A percentile compares a stretch with the other conserved stretches of the same genome.
Conservation (phyloP, 2,329 filamentous ascomycete species). For the Verticillium isaacii region DNA sequence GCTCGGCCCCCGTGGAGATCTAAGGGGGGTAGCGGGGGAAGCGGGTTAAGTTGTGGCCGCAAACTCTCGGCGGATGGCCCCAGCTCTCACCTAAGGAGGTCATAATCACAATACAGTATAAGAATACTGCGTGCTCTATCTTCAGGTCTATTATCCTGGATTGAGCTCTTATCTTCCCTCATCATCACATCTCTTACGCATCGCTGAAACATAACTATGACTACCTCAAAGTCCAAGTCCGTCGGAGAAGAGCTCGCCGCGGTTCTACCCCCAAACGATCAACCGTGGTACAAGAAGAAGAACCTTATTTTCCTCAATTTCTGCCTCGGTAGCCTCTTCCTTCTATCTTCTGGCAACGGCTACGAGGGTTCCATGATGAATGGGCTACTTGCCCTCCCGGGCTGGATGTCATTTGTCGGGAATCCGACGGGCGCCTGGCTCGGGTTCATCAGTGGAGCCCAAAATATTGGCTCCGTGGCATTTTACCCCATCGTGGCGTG, state of each 20-base stretch:
- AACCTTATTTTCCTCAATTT: slow-evolving; percentile 10
- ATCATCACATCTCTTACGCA: no score
- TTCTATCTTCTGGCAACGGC: slow-evolving; percentile 8
- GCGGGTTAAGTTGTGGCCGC: no score
- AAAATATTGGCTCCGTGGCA: neutral
- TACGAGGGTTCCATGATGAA: slow-evolving; percentile 12
- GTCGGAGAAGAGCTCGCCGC: slow-evolving; percentile 8
- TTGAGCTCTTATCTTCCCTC: no score
- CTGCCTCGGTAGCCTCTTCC: slow-evolving; percentile 6
- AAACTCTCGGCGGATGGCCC: no score
- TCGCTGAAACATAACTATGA: neutral
- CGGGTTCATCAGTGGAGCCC: slow-evolving; percentile 5
- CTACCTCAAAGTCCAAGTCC: slow-evolving; percentile 4
- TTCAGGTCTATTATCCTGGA: no score
- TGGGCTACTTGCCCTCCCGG: slow-evolving; percentile 6
- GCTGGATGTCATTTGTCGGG: slow-evolving; percentile 8
- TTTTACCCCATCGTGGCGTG: slow-evolving; percentile 5
- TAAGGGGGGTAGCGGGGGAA: no score
- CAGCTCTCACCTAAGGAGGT: no score
- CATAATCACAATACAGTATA: no score
- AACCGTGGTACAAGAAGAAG: slow-evolving; percentile 7
- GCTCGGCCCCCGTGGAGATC: no score
- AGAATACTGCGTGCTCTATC: no score
- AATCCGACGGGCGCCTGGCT: slow-evolving; percentile 6
- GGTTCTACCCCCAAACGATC: slow-evolving; percentile 5